phyloP scores from a whole-genome alignment of 257 asterid genomes.

The Solanum sitiens region DNA sequence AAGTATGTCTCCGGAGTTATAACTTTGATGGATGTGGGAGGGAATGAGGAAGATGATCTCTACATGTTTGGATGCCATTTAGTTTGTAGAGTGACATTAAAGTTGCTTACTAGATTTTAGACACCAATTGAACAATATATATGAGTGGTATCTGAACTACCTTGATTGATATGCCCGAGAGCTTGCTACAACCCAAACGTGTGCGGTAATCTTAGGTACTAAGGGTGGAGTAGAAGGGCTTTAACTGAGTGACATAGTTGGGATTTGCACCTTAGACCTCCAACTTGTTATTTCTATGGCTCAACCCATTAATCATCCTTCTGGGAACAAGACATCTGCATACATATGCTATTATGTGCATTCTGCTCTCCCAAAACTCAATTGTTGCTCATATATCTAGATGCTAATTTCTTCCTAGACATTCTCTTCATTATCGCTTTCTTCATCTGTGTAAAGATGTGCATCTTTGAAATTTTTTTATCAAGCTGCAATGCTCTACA shows the following conservation, averaged over 20 bases:
- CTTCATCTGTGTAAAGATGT: not conserved
- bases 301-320: not conserved
- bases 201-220: not conserved
- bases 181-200: not conserved
- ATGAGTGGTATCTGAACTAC: not conserved
- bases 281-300: not conserved
- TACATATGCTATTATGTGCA: not conserved
- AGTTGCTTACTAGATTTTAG: not conserved
- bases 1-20: not conserved
- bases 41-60: not conserved
- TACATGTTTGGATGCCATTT: not conserved
- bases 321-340: not conserved
- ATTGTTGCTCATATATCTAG: not conserved
- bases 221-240: not conserved
- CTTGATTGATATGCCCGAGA: not conserved
- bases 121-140: not conserved
- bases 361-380: not conserved
- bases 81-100: not conserved
- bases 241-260: not conserved
- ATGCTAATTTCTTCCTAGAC: not conserved
- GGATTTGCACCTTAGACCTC: not conserved
- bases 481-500: not conserved
- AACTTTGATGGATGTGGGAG: not conserved
- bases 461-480: not conserved
- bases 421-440: not conserved